Percentiles rank a stretch among this genome's conserved stretches.
Conservation (phyloP, 306 rosid genomes). For the Ziziphus jujuba region DNA sequence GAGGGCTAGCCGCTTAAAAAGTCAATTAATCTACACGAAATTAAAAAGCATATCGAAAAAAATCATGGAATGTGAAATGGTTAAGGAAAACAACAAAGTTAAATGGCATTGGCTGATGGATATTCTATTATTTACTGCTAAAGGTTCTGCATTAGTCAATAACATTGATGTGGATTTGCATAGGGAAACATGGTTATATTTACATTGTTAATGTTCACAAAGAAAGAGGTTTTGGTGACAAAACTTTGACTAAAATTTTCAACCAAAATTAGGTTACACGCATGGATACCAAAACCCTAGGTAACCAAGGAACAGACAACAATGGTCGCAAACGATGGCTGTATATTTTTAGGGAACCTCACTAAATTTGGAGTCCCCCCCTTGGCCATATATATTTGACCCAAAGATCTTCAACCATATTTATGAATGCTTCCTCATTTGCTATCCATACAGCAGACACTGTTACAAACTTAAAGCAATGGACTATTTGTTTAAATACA, state of each 20-base stretch:
- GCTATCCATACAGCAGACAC: constrained; percentile 11
- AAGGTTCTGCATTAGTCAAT: constrained; percentile 17
- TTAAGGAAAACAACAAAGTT: neutral
- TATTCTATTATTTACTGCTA: neutral
- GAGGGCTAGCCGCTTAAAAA: no score
- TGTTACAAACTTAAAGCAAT: constrained; percentile 23
- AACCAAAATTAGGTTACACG: constrained; percentile 32
- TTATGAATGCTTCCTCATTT: constrained; percentile 13
- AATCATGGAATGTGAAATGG: constrained; percentile 8
- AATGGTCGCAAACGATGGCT: constrained; percentile 38
- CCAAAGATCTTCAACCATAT: constrained; percentile 15
- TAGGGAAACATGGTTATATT: neutral
- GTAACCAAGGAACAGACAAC: constrained; percentile 30
- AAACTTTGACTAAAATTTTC: constrained; percentile 32
- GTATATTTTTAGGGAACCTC: constrained; percentile 17
- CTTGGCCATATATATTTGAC: constrained; percentile 16
- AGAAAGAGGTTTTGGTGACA: constrained; percentile 25
- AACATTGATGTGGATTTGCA: constrained; percentile 22
- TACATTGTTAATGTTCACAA: constrained; percentile 14
- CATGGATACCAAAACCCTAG: constrained; percentile 29
- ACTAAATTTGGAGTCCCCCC: constrained; percentile 18
- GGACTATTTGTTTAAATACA: neutral
- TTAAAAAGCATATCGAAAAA: neutral
- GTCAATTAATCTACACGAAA: no score
- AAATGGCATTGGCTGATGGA: neutral